Evolutionary conservation across 108 stramenopile genomes (phyloP).

Genomic region (Aureococcus anophagefferens): DNA sequence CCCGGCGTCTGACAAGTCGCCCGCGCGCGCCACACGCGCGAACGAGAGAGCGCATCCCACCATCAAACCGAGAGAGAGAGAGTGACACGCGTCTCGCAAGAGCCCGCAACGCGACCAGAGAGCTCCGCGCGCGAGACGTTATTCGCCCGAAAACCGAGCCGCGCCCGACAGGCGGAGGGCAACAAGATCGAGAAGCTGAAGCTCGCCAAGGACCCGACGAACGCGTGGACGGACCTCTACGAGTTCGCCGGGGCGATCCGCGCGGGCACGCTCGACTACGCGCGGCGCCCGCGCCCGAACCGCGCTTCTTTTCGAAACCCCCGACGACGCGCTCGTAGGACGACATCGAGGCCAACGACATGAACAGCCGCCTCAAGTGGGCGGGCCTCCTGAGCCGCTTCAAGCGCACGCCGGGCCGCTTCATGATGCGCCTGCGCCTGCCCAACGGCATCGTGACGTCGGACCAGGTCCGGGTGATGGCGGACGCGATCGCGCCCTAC

Average conservation of each 20-base stretch:
- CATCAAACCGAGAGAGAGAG: too few species aligned
- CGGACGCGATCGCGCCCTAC: constrained; percentile 69
- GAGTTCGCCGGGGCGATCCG: constrained; percentile 72
- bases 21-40: too few species aligned
- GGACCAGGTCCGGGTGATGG: constrained; percentile 75
- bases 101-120: too few species aligned
- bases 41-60: too few species aligned
- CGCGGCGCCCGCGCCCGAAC: too few species aligned
- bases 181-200: constrained; percentile 42
- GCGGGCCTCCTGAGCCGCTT: constrained; percentile 80
- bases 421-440: constrained; percentile 83
- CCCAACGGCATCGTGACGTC: constrained; percentile 85
- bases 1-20: too few species aligned
- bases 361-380: constrained; percentile 79
- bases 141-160: too few species aligned
- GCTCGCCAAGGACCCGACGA: constrained; percentile 60
- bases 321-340: too few species aligned
- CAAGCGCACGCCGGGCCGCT: constrained; percentile 85
- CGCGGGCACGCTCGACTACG: constrained; percentile 68
- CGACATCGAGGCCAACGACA: constrained; percentile 67
- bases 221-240: constrained; percentile 70
- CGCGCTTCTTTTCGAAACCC: too few species aligned
- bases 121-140: too few species aligned
- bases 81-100: too few species aligned
- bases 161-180: not conserved